Evolutionary conservation across 2,329 filamentous ascomycete genomes (phyloP).

Genomic region (Proliferodiscus dingleyae): DNA sequence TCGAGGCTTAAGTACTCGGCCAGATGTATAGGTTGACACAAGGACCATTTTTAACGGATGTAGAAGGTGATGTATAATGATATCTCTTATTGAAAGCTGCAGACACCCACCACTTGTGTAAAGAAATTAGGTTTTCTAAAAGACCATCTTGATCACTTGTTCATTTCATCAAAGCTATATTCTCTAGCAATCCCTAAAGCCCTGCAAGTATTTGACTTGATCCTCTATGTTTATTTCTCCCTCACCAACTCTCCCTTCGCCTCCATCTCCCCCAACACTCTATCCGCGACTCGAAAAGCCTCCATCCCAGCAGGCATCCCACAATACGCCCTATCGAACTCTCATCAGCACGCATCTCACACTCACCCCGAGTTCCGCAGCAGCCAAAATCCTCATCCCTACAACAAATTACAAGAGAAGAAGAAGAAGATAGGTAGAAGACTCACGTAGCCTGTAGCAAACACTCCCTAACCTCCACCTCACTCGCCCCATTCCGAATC

Average conservation of each 20-base stretch:
- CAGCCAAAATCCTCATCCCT: background rate
- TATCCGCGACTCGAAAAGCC: conserved; percentile 27
- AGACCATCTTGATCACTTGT: no score
- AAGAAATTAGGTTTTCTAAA: no score
- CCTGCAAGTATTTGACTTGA: background rate
- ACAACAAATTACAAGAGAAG: background rate
- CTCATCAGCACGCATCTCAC: conserved; percentile 6
- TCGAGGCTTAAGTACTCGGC: no score
- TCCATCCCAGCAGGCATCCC: conserved; percentile 29
- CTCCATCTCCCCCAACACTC: conserved; percentile 28
- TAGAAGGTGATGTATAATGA: no score
- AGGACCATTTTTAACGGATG: no score
- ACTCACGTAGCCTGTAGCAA: conserved; percentile 28
- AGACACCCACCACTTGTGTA: no score
- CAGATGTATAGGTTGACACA: no score
- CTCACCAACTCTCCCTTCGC: conserved; percentile 25
- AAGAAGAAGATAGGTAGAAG: background rate
- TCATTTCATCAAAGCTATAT: no score
- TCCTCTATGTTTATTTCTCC: background rate
- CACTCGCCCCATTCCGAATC: conserved; percentile 26
- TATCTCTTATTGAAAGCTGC: no score
- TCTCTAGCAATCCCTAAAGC: no score
- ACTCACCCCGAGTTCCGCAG: background rate
- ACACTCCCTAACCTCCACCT: conserved; percentile 29
- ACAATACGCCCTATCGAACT: conserved; percentile 27